Evolutionary conservation across 1,284 basidiomycete genomes (phyloP).

Genomic region (Omphalotus olearius): DNA sequence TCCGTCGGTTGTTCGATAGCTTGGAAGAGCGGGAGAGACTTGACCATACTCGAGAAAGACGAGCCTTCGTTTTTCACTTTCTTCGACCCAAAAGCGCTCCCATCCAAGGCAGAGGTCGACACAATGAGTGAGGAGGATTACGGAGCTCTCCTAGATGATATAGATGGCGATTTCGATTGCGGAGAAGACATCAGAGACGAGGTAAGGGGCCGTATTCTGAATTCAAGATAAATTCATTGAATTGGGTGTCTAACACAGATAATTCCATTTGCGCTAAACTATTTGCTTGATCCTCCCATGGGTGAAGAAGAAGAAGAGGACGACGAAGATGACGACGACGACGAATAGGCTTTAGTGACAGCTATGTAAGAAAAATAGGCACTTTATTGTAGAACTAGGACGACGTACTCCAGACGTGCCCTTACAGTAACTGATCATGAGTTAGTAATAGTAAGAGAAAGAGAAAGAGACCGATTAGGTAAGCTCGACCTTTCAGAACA

Average conservation of each 20-base stretch:
- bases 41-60: slow-evolving; percentile 80
- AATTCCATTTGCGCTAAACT: slow-evolving; percentile 92
- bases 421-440: too few species aligned
- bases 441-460: too few species aligned
- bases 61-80: slow-evolving; percentile 99
- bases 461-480: too few species aligned
- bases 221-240: too few species aligned
- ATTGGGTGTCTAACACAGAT: slow-evolving; percentile 45
- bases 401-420: too few species aligned
- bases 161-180: slow-evolving; percentile 91
- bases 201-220: slow-evolving; percentile 64
- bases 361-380: too few species aligned
- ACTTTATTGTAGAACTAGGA: too few species aligned
- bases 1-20: slow-evolving; percentile 88
- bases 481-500: too few species aligned
- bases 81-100: slow-evolving; percentile 84
- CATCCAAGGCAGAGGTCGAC: slow-evolving; percentile 65
- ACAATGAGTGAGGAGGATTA: slow-evolving; percentile 62
- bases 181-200: slow-evolving; percentile 99
- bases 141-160: slow-evolving; percentile 81
- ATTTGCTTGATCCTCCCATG: slow-evolving; percentile 90
- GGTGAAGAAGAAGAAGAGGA: slow-evolving; percentile 66
- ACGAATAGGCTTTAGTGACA: too few species aligned
- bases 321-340: slow-evolving; percentile 50
- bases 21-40: slow-evolving; percentile 98